Evolutionary conservation across 345 rosid genomes (phyloP).

Genomic region (Alliaria petiolata): DNA sequence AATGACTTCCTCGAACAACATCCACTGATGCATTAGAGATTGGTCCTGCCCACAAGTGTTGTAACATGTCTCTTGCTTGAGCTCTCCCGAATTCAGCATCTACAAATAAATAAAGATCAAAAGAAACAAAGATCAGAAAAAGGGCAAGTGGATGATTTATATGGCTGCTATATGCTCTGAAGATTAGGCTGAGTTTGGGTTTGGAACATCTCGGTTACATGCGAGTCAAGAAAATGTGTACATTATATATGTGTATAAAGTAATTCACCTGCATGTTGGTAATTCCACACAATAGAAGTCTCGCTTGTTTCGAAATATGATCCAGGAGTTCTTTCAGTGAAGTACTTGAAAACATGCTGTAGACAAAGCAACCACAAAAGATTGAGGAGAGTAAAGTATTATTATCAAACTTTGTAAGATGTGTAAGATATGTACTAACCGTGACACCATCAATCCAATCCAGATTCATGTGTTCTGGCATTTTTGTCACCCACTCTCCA

Average conservation of each 20-base stretch:
- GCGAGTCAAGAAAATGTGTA: not conserved
- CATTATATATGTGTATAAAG: not conserved
- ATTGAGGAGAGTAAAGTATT: constrained; percentile 13
- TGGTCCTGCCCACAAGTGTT: constrained; percentile 99
- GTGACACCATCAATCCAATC: constrained; percentile 97
- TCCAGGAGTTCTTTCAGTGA: constrained; percentile 91
- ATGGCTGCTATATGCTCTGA: too few relatives aligned
- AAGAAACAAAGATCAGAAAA: not conserved
- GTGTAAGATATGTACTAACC: constrained; percentile 47
- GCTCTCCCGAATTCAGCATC: constrained; percentile 90
- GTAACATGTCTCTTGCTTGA: constrained; percentile 97
- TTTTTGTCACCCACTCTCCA: constrained; percentile 90
- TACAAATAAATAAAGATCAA: constrained; percentile 33
- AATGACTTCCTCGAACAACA: constrained; percentile 83
- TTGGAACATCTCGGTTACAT: too few relatives aligned
- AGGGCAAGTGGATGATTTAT: too few relatives aligned
- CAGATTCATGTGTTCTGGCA: constrained; percentile 86
- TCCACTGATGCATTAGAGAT: constrained; percentile 92
- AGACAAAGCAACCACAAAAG: too few relatives aligned
- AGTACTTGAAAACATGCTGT: constrained; percentile 93
- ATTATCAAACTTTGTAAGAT: not conserved
- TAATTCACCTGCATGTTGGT: constrained; percentile 82
- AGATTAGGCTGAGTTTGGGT: too few relatives aligned
- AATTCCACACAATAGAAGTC: constrained; percentile 93
- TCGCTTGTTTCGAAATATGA: constrained; percentile 73